Evolutionary conservation across 2,329 filamentous ascomycete species (phyloP).

Genomic region (Thelonectria blattea): DNA sequence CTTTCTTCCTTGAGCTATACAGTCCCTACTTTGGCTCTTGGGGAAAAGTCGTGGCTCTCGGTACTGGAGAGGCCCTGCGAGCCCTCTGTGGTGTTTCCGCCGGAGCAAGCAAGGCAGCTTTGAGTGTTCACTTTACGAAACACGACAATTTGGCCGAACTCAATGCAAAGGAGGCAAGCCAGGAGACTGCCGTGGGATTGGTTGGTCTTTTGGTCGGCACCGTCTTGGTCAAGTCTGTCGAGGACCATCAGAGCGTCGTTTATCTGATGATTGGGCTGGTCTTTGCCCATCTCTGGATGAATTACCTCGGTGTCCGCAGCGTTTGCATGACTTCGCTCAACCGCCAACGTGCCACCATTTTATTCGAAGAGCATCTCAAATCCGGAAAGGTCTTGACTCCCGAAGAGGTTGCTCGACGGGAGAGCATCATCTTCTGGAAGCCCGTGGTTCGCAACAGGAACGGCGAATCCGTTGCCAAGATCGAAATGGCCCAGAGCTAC

Average conservation of each 20-base stretch:
- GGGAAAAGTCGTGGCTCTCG: constrained; percentile 57
- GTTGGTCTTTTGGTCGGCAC: constrained; percentile 86
- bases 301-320: constrained; percentile 82
- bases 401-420: constrained; percentile 66
- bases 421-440: constrained; percentile 64
- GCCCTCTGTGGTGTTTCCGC: constrained; percentile 87
- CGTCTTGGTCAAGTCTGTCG: constrained; percentile 77
- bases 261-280: constrained; percentile 74
- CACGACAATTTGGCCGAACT: constrained; percentile 89
- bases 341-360: constrained; percentile 81
- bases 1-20: constrained; percentile 84
- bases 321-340: constrained; percentile 87
- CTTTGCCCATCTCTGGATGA: constrained; percentile 78
- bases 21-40: constrained; percentile 72
- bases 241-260: constrained; percentile 76
- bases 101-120: constrained; percentile 85
- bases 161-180: constrained; percentile 93
- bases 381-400: constrained; percentile 65
- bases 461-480: constrained; percentile 40
- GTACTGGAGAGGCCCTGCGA: constrained; percentile 57
- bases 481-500: constrained; percentile 52
- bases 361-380: constrained; percentile 66
- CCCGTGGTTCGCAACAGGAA: constrained; percentile 40
- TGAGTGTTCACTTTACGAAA: constrained; percentile 90
- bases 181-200: constrained; percentile 91